Evolutionary conservation across 2,329 filamentous ascomycete genomes (phyloP).

Genomic region (Hypoxylon sp.): DNA sequence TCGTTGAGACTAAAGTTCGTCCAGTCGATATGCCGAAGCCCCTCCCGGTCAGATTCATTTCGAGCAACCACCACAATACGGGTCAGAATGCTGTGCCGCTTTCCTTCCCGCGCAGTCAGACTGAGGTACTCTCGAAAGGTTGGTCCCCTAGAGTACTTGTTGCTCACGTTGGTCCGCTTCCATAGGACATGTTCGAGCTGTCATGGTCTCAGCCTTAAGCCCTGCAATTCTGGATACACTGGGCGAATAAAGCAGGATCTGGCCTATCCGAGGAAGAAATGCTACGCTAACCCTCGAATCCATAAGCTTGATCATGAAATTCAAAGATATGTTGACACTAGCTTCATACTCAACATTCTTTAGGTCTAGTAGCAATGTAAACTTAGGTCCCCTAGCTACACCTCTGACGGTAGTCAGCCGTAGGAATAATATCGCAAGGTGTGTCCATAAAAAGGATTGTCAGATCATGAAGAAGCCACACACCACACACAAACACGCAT

Average conservation of each 20-base stretch:
- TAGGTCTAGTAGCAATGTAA: constrained; percentile 12
- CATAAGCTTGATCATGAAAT: constrained; percentile 32
- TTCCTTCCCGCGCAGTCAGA: constrained; percentile 14
- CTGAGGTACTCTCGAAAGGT: constrained; percentile 14
- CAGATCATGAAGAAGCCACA: constrained; percentile 42
- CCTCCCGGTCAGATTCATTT: constrained; percentile 25
- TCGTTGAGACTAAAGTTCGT: constrained; percentile 19
- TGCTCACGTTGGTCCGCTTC: constrained; percentile 14
- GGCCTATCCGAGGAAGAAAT: constrained; percentile 18
- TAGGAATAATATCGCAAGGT: constrained; percentile 24
- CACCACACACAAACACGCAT: constrained; percentile 29
- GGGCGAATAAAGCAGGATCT: constrained; percentile 15
- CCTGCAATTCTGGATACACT: constrained; percentile 17
- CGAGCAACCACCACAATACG: constrained; percentile 26
- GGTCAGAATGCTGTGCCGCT: constrained; percentile 36
- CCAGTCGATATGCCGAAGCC: constrained; percentile 27
- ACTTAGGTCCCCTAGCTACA: constrained; percentile 7
- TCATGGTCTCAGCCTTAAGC: constrained; percentile 12
- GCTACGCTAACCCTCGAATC: constrained; percentile 24
- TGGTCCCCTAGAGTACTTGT: constrained; percentile 7
- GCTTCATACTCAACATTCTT: constrained; percentile 27
- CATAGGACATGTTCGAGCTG: constrained; percentile 4
- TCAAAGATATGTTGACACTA: constrained; percentile 22
- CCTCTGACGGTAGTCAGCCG: constrained; percentile 23
- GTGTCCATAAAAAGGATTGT: constrained; percentile 33